Percentiles rank a stretch among this genome's conserved stretches.
phyloP scores from a whole-genome alignment of 83 land plant genomes.

The Picea mariana region DNA sequence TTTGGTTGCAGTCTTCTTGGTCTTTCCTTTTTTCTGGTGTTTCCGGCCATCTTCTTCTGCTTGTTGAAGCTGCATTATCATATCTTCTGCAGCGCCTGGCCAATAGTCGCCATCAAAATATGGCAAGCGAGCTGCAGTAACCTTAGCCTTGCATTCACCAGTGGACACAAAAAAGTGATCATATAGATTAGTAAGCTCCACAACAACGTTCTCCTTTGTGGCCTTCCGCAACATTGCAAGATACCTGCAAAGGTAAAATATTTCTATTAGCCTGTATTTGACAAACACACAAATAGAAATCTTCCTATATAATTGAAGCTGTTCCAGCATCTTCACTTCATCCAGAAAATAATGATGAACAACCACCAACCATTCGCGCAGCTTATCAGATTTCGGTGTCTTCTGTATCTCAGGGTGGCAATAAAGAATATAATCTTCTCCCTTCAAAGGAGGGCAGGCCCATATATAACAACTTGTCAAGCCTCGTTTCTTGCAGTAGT shows the following conservation, averaged over 20 bases:
- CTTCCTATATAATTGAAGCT: too few species aligned
- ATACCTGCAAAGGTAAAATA: slow-evolving; percentile 53
- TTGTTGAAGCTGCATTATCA: slow-evolving; percentile 78
- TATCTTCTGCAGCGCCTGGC: slow-evolving; percentile 99
- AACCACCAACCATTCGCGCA: slow-evolving; percentile 73
- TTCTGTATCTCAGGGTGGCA: slow-evolving; percentile 99
- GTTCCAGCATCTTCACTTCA: too few species aligned
- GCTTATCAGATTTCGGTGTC: slow-evolving; percentile 97
- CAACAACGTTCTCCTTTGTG: slow-evolving; percentile 78
- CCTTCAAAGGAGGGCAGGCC: slow-evolving; percentile 99
- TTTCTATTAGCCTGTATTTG: too few species aligned
- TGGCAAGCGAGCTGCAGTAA: slow-evolving; percentile 94
- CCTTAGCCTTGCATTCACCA: slow-evolving; percentile 82
- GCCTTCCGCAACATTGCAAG: slow-evolving; percentile 93
- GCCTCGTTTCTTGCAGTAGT: slow-evolving; percentile 94
- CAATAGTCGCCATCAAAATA: slow-evolving; percentile 99
- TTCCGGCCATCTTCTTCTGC: slow-evolving; percentile 81
- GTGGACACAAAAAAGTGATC: slow-evolving; percentile 88
- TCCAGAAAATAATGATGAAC: too few species aligned
- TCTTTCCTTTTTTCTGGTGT: slow-evolving; percentile 81
- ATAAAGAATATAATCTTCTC: slow-evolving; percentile 98
- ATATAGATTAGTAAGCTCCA: slow-evolving; percentile 85
- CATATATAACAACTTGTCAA: slow-evolving; percentile 99
- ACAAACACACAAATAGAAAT: too few species aligned
- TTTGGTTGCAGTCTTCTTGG: slow-evolving; percentile 73